Conservation (phyloP, 176 grass and related monocot species). For the Oryza nivara region DNA sequence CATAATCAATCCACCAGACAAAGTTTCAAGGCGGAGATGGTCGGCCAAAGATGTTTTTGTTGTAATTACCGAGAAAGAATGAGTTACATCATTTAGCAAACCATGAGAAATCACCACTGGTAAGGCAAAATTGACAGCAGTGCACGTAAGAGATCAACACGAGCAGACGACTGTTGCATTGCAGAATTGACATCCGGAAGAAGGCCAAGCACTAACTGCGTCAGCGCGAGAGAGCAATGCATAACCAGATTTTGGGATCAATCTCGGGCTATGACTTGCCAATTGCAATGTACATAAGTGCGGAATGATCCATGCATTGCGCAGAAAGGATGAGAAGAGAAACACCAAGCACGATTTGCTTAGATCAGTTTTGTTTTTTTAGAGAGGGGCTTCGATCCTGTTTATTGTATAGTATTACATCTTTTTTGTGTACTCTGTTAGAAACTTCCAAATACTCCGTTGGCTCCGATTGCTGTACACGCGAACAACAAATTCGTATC, state of each 20-base stretch:
- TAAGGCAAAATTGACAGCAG: not conserved
- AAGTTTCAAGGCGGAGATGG: slow-evolving; percentile 54
- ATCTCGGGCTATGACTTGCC: not conserved
- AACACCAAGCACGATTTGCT: not conserved
- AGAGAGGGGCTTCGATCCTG: not conserved
- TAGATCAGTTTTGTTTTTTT: not conserved
- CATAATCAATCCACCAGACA: slow-evolving; percentile 71
- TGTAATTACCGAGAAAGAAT: slow-evolving; percentile 76
- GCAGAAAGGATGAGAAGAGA: slow-evolving; percentile 4
- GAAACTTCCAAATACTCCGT: not conserved
- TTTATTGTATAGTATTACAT: not conserved
- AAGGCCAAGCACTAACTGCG: not conserved
- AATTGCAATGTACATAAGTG: not conserved
- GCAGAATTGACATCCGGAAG: not conserved
- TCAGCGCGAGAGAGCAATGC: not conserved
- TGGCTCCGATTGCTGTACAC: not conserved
- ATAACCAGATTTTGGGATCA: slow-evolving; percentile 20
- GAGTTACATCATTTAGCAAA: slow-evolving; percentile 1
- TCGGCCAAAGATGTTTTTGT: slow-evolving; percentile 67
- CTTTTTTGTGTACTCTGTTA: not conserved
- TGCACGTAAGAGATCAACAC: not conserved
- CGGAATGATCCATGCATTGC: not conserved
- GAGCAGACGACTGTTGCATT: not conserved
- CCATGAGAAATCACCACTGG: not conserved
- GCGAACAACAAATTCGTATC: no score